These are phyloP conservation scores for Pichia deserticola DNA, from an alignment of 805 yeast genomes.

Conservation along the genomic window DNA sequence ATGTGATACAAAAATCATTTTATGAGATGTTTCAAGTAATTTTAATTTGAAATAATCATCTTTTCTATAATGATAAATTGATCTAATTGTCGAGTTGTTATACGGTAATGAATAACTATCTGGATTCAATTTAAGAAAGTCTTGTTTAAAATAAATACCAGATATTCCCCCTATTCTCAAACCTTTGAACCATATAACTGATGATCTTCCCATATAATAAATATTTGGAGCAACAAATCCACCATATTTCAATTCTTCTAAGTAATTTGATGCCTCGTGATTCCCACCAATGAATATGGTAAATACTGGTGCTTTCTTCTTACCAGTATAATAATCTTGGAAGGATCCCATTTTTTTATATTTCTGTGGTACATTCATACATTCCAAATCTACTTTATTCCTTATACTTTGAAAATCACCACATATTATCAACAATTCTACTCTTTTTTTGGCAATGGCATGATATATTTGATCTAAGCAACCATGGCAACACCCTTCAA, in stretches of 20 bases:
- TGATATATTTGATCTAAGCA: slow-evolving; percentile 54
- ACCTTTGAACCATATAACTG: slow-evolving; percentile 69
- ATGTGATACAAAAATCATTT: slow-evolving; percentile 65
- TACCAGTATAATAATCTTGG: slow-evolving; percentile 58
- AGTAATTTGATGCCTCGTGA: slow-evolving; percentile 81
- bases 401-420: slow-evolving; percentile 91
- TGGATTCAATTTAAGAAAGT: slow-evolving; percentile 34
- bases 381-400: slow-evolving; percentile 50
- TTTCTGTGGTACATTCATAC: slow-evolving; percentile 74
- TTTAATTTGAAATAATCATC: slow-evolving; percentile 52
- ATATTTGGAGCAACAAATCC: slow-evolving; percentile 92
- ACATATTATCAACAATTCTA: slow-evolving; percentile 65
- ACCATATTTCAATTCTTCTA: slow-evolving; percentile 68
- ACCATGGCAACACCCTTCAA: slow-evolving; percentile 92
- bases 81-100: slow-evolving; percentile 37
- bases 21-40: slow-evolving; percentile 25
- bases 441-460: slow-evolving; percentile 18
- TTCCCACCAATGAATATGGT: slow-evolving; percentile 92
- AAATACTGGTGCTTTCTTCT: slow-evolving; percentile 56
- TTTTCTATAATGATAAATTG: slow-evolving; percentile 70
- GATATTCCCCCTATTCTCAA: slow-evolving; percentile 73
- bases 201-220: slow-evolving; percentile 74
- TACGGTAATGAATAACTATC: slow-evolving; percentile 42
- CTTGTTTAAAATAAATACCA: slow-evolving; percentile 64
- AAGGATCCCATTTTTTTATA: slow-evolving; percentile 76